Conservation (phyloP, 495 filamentous ascomycete genomes). For the Cladorrhinum samala region DNA sequence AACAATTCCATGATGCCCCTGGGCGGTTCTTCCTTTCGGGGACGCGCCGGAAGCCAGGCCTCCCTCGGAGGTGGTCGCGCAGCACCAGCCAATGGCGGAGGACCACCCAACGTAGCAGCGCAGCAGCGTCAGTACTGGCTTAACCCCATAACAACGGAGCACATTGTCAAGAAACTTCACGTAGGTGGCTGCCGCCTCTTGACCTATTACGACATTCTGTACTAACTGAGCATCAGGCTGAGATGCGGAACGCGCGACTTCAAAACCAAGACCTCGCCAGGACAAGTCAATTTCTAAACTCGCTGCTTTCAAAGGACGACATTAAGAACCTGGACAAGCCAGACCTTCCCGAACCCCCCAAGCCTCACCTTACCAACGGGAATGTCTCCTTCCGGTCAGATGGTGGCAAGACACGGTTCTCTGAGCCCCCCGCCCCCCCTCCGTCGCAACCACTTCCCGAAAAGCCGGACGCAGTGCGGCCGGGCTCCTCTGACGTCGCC, state of each 20-base stretch:
- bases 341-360: slow-evolving; percentile 39
- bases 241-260: slow-evolving; percentile 80
- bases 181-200: slow-evolving; percentile 48
- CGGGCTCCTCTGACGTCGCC: slow-evolving; percentile 40
- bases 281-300: slow-evolving; percentile 72
- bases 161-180: slow-evolving; percentile 87
- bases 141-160: slow-evolving; percentile 83
- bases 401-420: slow-evolving; percentile 64
- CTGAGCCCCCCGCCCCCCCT: slow-evolving; percentile 84
- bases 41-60: slow-evolving; percentile 65
- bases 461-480: slow-evolving; percentile 66
- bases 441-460: slow-evolving; percentile 87
- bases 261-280: slow-evolving; percentile 78
- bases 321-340: slow-evolving; percentile 56
- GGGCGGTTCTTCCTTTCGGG: slow-evolving; percentile 49
- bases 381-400: slow-evolving; percentile 43
- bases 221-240: slow-evolving; percentile 50
- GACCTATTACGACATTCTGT: neutral
- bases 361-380: slow-evolving; percentile 35
- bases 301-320: slow-evolving; percentile 64
- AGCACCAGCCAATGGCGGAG: slow-evolving; percentile 49
- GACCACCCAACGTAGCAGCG: slow-evolving; percentile 45
- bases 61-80: slow-evolving; percentile 58
- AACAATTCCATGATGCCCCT: slow-evolving; percentile 62
- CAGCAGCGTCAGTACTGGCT: slow-evolving; percentile 61